Conservation (phyloP, 2,329 filamentous ascomycete species). For the Epichloe coenophiala region DNA sequence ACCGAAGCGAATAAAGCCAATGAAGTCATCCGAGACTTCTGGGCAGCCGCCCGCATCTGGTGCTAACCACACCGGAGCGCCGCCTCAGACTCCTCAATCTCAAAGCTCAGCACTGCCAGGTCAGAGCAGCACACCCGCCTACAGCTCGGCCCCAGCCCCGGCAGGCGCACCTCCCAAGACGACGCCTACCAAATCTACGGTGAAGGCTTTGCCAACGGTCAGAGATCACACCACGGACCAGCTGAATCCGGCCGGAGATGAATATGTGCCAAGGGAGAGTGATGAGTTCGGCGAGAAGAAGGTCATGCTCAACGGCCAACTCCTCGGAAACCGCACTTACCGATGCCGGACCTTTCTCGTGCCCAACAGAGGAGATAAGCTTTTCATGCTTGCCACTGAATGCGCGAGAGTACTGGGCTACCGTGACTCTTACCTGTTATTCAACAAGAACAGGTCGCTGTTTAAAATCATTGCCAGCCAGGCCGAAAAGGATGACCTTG, state of each 20-base stretch:
- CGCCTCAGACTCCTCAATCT: conserved; percentile 43
- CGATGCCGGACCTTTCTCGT: conserved; percentile 89
- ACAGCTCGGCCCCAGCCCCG: conserved; percentile 24
- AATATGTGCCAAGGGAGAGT: conserved; percentile 86
- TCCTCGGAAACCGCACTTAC: conserved; percentile 74
- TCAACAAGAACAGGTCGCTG: conserved; percentile 95
- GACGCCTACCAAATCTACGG: conserved; percentile 66
- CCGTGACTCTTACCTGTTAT: conserved; percentile 91
- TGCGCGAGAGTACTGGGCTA: conserved; percentile 90
- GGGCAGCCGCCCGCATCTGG: conserved; percentile 36
- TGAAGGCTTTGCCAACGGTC: conserved; percentile 92
- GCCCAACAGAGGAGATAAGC: conserved; percentile 76
- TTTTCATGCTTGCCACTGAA: conserved; percentile 98
- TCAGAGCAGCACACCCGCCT: conserved; percentile 27
- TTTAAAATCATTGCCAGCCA: conserved; percentile 97
- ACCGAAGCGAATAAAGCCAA: conserved; percentile 45
- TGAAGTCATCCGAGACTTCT: conserved; percentile 49
- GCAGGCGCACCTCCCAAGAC: conserved; percentile 56
- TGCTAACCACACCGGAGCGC: conserved; percentile 24
- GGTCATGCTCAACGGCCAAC: conserved; percentile 69
- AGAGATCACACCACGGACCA: conserved; percentile 96
- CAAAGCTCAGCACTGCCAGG: conserved; percentile 31
- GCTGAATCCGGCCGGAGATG: conserved; percentile 75
- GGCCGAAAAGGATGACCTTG: conserved; percentile 90
- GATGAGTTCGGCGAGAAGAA: conserved; percentile 93